phyloP scores from a whole-genome alignment of 441 rosid species.

The Metrosideros polymorpha region DNA sequence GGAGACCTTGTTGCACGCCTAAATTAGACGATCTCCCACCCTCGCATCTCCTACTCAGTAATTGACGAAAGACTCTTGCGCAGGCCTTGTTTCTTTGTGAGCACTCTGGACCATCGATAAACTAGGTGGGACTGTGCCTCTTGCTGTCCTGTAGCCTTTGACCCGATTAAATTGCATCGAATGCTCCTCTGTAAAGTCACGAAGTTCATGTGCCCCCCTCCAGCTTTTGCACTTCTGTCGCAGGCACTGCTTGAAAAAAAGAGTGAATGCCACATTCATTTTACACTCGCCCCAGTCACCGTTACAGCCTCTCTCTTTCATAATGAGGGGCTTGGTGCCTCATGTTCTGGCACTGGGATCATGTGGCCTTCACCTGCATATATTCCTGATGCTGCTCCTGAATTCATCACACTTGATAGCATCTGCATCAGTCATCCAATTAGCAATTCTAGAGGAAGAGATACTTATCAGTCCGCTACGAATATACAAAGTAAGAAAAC shows the following conservation, averaged over 20 bases:
- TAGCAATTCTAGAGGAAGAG: not conserved
- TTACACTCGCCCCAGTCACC: not conserved
- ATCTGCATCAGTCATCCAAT: not conserved
- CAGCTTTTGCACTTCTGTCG: not conserved
- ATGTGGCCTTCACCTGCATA: not conserved
- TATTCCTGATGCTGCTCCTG: not conserved
- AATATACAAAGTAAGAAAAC: not conserved
- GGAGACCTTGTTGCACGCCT: not conserved
- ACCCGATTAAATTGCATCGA: not conserved
- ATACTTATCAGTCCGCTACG: not conserved
- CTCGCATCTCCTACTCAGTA: not conserved
- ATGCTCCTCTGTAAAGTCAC: not conserved
- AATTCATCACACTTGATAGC: not conserved
- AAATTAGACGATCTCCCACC: not conserved
- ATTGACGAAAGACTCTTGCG: not conserved
- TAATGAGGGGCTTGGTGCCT: not conserved
- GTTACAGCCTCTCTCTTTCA: not conserved
- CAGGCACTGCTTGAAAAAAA: not conserved
- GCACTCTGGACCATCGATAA: not conserved
- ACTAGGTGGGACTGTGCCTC: not conserved
- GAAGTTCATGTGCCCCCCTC: not conserved
- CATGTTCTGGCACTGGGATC: not conserved
- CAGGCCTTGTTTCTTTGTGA: not conserved
- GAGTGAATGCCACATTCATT: not conserved
- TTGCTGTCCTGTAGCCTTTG: not conserved